Percentiles rank a stretch among this genome's conserved stretches.
Conservation (phyloP, 164 flowering plant species). For the Magnolia officinalis region DNA sequence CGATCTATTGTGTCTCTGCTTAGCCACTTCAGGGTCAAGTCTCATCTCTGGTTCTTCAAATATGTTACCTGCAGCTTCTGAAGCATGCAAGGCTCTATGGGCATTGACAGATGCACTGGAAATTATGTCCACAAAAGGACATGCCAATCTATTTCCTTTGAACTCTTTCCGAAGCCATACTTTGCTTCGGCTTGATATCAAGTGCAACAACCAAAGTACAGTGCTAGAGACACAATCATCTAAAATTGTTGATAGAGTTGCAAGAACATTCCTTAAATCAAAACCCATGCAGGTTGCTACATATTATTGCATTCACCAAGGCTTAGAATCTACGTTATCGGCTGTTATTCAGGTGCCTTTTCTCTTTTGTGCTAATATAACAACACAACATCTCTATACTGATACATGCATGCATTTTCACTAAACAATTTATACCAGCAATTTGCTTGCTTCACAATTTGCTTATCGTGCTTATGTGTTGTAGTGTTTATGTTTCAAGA, state of each 20-base stretch:
- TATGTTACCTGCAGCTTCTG: slow-evolving; percentile 75
- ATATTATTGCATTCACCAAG: slow-evolving; percentile 70
- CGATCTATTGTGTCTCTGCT: slow-evolving; percentile 55
- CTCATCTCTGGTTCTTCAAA: slow-evolving; percentile 69
- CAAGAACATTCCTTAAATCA: slow-evolving; percentile 58
- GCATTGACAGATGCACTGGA: slow-evolving; percentile 67
- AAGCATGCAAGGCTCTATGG: slow-evolving; percentile 88
- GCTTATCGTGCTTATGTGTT: neutral
- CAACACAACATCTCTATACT: neutral
- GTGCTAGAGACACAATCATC: slow-evolving; percentile 42
- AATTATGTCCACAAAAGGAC: slow-evolving; percentile 36
- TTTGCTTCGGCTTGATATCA: slow-evolving; percentile 39
- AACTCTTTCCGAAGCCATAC: slow-evolving; percentile 42
- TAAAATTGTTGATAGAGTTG: slow-evolving; percentile 51
- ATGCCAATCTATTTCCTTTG: slow-evolving; percentile 54
- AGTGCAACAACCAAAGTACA: slow-evolving; percentile 34
- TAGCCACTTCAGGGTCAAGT: slow-evolving; percentile 67
- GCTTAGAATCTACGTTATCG: slow-evolving; percentile 50
- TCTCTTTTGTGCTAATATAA: neutral
- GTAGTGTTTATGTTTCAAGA: neutral
- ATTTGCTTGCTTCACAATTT: neutral
- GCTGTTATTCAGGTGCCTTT: slow-evolving; percentile 64
- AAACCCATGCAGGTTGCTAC: slow-evolving; percentile 77
- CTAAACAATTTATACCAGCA: neutral
- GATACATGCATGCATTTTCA: neutral